Conservation (phyloP, 176 grass and related monocot species). For the Metroxylon sagu region DNA sequence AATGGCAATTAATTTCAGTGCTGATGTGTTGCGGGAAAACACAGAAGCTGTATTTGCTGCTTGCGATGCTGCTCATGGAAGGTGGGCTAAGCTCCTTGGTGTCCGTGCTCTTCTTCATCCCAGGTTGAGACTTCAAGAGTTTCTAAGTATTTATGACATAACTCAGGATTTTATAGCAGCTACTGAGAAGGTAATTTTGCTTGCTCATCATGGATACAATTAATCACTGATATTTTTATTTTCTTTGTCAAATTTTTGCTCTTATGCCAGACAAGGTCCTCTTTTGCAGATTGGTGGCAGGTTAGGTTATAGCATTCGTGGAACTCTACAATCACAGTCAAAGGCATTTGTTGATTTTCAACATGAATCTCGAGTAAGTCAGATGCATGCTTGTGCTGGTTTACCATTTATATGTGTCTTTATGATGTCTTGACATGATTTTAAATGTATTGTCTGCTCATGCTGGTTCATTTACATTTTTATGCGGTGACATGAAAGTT, state of each 20-base stretch:
- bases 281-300: slow-evolving; percentile 83
- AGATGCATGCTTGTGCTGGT: neutral
- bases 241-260: too few relatives aligned
- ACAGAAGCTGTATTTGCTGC: slow-evolving; percentile 87
- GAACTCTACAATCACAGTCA: slow-evolving; percentile 86
- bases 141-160: slow-evolving; percentile 88
- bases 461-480: too few relatives aligned
- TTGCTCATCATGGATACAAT: slow-evolving; percentile 9
- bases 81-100: slow-evolving; percentile 95
- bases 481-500: too few relatives aligned
- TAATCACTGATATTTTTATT: too few relatives aligned
- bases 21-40: slow-evolving; percentile 95
- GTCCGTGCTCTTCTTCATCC: slow-evolving; percentile 94
- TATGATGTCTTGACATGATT: too few relatives aligned
- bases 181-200: slow-evolving; percentile 74
- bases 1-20: slow-evolving; percentile 43
- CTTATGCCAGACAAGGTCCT: too few relatives aligned
- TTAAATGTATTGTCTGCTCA: too few relatives aligned
- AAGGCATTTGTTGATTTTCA: slow-evolving; percentile 98
- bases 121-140: slow-evolving; percentile 90
- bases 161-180: slow-evolving; percentile 88
- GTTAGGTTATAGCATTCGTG: slow-evolving; percentile 95
- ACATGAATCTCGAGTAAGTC: slow-evolving; percentile 77
- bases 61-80: slow-evolving; percentile 93
- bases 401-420: neutral